Percentiles rank a stretch among this genome's conserved stretches.
phyloP scores from a whole-genome alignment of 2,329 filamentous ascomycete species.

The Cryphonectria nitschkei region DNA sequence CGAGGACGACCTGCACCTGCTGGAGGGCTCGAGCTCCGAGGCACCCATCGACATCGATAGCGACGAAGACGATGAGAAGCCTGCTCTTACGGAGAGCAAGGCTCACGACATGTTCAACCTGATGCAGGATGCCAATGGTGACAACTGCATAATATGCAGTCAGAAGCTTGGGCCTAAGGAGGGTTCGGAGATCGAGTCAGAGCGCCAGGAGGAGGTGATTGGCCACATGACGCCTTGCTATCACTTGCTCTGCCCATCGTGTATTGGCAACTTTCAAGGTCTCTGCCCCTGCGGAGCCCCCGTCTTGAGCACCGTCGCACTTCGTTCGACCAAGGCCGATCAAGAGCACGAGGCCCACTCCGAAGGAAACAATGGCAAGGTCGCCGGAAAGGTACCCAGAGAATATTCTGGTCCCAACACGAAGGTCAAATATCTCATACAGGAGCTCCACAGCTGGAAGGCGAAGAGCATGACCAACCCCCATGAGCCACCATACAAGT shows the following conservation, averaged over 20 bases:
- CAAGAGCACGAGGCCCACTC: constrained; percentile 57
- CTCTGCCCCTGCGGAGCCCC: constrained; percentile 56
- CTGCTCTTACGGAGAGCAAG: constrained; percentile 66
- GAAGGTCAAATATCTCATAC: constrained; percentile 82
- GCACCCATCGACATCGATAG: constrained; percentile 90
- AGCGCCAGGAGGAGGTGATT: constrained; percentile 66
- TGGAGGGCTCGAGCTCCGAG: constrained; percentile 80
- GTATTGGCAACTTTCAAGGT: constrained; percentile 65
- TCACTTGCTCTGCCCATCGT: constrained; percentile 79
- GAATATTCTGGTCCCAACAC: constrained; percentile 86
- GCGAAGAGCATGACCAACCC: constrained; percentile 64
- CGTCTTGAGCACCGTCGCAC: constrained; percentile 50
- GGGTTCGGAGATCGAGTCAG: constrained; percentile 59
- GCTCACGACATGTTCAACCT: constrained; percentile 86
- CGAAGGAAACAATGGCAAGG: constrained; percentile 63
- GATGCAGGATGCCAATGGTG: constrained; percentile 79
- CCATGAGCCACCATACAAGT: constrained; percentile 79
- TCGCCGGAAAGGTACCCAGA: constrained; percentile 58
- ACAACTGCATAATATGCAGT: constrained; percentile 73
- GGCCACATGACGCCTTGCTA: constrained; percentile 86
- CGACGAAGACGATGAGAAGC: constrained; percentile 65
- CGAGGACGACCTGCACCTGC: constrained; percentile 77
- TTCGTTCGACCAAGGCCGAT: constrained; percentile 65
- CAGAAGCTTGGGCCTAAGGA: constrained; percentile 63
- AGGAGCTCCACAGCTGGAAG: constrained; percentile 70